These are phyloP conservation scores for Fusarium torulosum DNA, from an alignment of 2,329 filamentous ascomycete genomes.

Conservation along the genomic window DNA sequence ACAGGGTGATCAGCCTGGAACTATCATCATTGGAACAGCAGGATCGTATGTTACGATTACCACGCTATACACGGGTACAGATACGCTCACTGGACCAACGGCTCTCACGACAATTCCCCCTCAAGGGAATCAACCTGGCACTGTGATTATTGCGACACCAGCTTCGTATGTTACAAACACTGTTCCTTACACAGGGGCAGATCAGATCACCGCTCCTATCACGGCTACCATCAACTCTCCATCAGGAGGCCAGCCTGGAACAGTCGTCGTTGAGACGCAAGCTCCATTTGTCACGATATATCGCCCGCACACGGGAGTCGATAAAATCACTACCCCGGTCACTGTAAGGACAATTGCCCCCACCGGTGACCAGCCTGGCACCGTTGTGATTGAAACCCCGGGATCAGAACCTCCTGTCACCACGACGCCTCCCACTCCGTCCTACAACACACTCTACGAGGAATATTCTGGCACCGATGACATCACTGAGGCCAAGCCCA, in stretches of 20 bases:
- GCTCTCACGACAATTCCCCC: slow-evolving; percentile 23
- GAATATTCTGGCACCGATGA: slow-evolving; percentile 25
- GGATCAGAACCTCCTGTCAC: slow-evolving; percentile 22
- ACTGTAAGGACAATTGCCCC: slow-evolving; percentile 32
- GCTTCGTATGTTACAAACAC: slow-evolving; percentile 28
- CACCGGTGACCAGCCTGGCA: slow-evolving; percentile 25
- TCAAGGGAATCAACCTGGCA: slow-evolving; percentile 20
- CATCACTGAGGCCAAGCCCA: slow-evolving; percentile 15
- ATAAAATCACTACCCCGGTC: slow-evolving; percentile 23
- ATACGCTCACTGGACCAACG: slow-evolving; percentile 14
- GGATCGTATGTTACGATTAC: slow-evolving; percentile 23
- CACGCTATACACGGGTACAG: slow-evolving; percentile 13
- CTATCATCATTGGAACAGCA: slow-evolving; percentile 12
- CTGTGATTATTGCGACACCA: slow-evolving; percentile 27
- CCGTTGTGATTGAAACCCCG: slow-evolving; percentile 32
- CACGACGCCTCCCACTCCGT: slow-evolving; percentile 22
- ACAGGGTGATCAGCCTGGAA: slow-evolving; percentile 21
- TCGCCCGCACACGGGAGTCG: slow-evolving; percentile 21
- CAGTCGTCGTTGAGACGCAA: slow-evolving; percentile 31
- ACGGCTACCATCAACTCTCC: slow-evolving; percentile 24
- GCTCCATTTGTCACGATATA: slow-evolving; percentile 29
- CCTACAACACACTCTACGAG: slow-evolving; percentile 28
- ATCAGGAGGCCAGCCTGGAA: slow-evolving; percentile 19
- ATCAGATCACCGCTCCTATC: slow-evolving; percentile 26
- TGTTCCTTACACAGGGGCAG: slow-evolving; percentile 21